These are phyloP conservation scores for Handroanthus guayacan DNA, from an alignment of 257 asterid species.

Conservation along the genomic window DNA sequence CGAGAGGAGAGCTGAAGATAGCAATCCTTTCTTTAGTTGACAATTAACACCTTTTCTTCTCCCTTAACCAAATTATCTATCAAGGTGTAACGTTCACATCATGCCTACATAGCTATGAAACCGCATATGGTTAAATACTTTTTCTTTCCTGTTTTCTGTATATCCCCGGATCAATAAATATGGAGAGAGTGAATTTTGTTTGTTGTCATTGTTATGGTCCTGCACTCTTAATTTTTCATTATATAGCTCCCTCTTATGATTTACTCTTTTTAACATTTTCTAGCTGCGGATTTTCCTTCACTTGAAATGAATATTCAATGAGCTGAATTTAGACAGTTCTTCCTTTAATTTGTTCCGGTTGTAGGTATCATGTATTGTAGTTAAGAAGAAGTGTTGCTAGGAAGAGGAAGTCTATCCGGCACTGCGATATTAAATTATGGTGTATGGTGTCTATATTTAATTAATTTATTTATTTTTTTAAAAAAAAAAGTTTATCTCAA, in stretches of 20 bases:
- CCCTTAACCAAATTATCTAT: constrained; percentile 31
- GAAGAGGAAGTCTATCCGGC: constrained; percentile 17
- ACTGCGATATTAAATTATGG: constrained; percentile 15
- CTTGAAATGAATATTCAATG: neutral
- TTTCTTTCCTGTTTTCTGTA: constrained; percentile 3
- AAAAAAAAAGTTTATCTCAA: neutral
- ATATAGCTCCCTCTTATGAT: neutral
- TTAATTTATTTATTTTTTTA: neutral
- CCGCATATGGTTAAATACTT: constrained; percentile 9
- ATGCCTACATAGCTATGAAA: constrained; percentile 36
- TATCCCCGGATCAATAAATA: constrained; percentile 11
- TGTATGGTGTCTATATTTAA: constrained; percentile 1
- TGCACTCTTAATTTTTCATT: constrained; percentile 1
- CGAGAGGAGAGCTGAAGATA: constrained; percentile 37
- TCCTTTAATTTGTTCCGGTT: too few relatives aligned
- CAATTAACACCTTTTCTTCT: constrained; percentile 50
- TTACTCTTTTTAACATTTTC: neutral
- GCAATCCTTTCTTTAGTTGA: constrained; percentile 55
- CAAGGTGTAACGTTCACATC: constrained; percentile 34
- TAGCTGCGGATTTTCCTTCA: constrained; percentile 20
- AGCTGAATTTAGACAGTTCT: neutral
- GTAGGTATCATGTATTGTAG: neutral
- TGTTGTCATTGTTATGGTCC: constrained; percentile 36
- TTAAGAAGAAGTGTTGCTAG: constrained; percentile 9
- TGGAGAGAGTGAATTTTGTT: constrained; percentile 16